Conservation (phyloP, 2,329 filamentous ascomycete genomes). For the Ascosphaera pollenicola region DNA sequence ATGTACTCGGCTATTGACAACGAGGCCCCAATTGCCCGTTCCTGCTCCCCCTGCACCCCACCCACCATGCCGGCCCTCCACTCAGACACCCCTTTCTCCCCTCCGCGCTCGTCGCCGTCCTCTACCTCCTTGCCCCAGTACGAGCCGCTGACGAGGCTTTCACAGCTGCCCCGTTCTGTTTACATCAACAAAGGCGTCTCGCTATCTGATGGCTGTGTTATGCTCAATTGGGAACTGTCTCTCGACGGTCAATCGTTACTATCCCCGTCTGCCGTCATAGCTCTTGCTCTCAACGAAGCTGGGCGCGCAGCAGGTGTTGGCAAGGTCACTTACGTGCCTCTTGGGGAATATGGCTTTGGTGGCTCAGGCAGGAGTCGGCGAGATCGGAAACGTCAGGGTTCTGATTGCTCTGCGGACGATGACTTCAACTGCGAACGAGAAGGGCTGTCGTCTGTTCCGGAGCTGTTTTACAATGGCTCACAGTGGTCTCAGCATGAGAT, state of each 20-base stretch:
- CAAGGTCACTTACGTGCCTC: conserved; percentile 1
- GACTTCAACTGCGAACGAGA: neutral
- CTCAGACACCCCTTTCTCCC: neutral
- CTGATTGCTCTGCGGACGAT: neutral
- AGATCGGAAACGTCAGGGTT: neutral
- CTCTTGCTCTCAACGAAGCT: conserved; percentile 2
- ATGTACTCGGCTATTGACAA: no score
- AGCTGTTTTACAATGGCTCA: conserved; percentile 1
- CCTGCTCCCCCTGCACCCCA: no score
- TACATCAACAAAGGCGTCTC: neutral
- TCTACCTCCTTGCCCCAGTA: neutral
- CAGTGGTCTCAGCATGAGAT: conserved; percentile 1
- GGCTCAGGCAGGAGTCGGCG: neutral
- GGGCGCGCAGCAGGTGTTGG: conserved; percentile 1
- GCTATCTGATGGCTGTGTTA: neutral
- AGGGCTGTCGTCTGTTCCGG: neutral
- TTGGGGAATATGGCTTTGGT: neutral
- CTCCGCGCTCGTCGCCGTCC: neutral
- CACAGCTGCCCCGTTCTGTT: neutral
- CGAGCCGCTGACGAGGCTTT: neutral
- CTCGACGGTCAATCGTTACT: conserved; percentile 1
- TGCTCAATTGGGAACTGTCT: neutral
- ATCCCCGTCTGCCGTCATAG: conserved; percentile 1
- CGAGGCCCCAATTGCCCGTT: no score
- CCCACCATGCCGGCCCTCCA: neutral